Evolutionary conservation across 495 filamentous ascomycete species (phyloP).

Genomic region (Cryomyces minteri): DNA sequence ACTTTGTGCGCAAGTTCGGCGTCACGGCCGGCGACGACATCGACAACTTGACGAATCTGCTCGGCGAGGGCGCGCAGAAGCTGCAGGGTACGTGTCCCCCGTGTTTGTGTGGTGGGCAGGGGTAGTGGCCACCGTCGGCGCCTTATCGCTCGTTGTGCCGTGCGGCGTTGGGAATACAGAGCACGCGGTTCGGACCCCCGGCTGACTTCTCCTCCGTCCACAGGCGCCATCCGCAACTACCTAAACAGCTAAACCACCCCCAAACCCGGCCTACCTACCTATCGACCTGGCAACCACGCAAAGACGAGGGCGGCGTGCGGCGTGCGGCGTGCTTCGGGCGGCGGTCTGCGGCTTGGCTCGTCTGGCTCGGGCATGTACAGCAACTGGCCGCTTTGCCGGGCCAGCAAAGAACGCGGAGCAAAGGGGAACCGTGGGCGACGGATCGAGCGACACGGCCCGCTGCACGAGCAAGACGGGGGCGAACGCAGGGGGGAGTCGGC

Average conservation of each 20-base stretch:
- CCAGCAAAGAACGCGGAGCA: too few species aligned
- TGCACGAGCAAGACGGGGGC: too few species aligned
- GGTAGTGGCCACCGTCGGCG: too few species aligned
- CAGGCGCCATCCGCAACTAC: conserved; percentile 65
- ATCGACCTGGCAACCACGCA: too few species aligned
- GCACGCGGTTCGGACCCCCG: not conserved
- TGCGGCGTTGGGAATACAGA: not conserved
- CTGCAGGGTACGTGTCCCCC: conserved; percentile 45
- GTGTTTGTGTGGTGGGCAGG: not conserved
- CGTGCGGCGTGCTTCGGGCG: too few species aligned
- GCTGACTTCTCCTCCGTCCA: not conserved
- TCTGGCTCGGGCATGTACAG: too few species aligned
- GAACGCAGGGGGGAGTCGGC: too few species aligned
- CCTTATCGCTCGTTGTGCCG: not conserved
- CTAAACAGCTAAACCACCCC: conserved; percentile 36
- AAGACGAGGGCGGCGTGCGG: too few species aligned
- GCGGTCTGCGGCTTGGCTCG: too few species aligned
- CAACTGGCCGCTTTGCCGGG: too few species aligned
- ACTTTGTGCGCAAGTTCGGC: conserved; percentile 86
- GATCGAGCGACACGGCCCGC: too few species aligned
- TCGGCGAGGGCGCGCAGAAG: conserved; percentile 70
- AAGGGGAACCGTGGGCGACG: too few species aligned
- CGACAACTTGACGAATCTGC: conserved; percentile 62
- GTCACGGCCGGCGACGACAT: conserved; percentile 89
- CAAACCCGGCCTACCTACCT: not conserved